These are phyloP conservation scores for Podila epigama DNA, from an alignment of 192 early-diverging fungal genomes.

Conservation along the genomic window DNA sequence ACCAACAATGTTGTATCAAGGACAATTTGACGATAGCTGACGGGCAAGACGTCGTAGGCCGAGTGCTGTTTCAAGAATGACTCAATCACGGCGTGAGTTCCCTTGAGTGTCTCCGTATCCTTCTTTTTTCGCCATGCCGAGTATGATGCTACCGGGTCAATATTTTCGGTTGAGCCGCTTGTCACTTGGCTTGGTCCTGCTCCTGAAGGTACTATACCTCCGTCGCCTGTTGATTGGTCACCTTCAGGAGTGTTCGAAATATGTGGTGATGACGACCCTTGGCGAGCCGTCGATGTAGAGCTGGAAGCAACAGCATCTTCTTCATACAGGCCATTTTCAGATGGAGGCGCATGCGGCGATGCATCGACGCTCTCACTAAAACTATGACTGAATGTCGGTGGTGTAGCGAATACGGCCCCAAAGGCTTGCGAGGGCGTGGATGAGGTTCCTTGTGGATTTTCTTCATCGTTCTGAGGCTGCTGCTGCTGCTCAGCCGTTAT, in stretches of 20 bases:
- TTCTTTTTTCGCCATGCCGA: conserved; percentile 48
- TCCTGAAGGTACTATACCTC: no score
- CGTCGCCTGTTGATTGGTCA: no score
- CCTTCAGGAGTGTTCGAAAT: no score
- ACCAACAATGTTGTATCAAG: conserved; percentile 90
- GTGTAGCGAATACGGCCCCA: not conserved
- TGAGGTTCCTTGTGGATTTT: not conserved
- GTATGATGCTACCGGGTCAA: conserved; percentile 43
- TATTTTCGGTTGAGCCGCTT: conserved; percentile 16
- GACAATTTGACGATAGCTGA: conserved; percentile 89
- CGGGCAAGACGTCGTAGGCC: conserved; percentile 91
- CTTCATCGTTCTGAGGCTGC: not conserved
- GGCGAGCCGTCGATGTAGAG: no score
- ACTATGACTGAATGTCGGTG: not conserved
- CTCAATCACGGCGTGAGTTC: conserved; percentile 37
- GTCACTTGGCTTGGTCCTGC: not conserved
- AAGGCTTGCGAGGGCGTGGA: not conserved
- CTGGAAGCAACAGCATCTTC: no score
- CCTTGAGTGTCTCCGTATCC: conserved; percentile 32
- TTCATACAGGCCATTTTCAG: no score
- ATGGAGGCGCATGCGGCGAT: not conserved
- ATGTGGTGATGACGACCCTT: no score
- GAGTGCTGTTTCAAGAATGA: conserved; percentile 82
- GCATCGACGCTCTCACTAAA: not conserved
- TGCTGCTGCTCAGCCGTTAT: not conserved